Base-by-base conservation (phyloP, 495 filamentous ascomycete genomes). In the Penicillium mononematosum region DNA sequence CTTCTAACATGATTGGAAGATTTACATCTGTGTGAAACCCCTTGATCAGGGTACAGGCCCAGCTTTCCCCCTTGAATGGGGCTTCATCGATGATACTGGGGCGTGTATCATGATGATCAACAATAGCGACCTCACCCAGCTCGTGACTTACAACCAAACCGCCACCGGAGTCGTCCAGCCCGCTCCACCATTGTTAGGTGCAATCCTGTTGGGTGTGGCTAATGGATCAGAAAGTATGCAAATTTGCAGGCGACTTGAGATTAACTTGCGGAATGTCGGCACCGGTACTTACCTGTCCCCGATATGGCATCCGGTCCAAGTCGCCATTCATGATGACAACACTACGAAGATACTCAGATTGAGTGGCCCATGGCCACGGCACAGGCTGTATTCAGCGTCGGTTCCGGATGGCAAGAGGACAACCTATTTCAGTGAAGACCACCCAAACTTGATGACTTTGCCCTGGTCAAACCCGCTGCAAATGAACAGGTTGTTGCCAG, bases 221-320 rank as follows among this genome's bases (percentile, higher is more conserved):
- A 7, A n/a, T n/a, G 34, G 34, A n/a, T 0, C 0, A 16, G 0
- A 0, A 0, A 2, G 1, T 6, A 2, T n/a, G 5, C 0, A 16
- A 2, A 38, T 2, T 0, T 38, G 34, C 14, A 2, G 5, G 1
- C 34, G 14, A 38, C 14, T 38, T 6, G 5, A n/a, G 5, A 16
- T n/a, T 38, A 38, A 38, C 34, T 5, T 38, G 34, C 14, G 1
- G 12, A 12, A n/a, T 38, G 0, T 1, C 14, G 2, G 1, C 14
- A n/a, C 14, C 6, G 8, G 0, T n/a, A 1, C 5, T 5, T 38
- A 6, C 14, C 0, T 38, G 34, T 38, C 34, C 14, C 12, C 14
- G 14, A 2, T n/a, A 38, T 38, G 34, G 34, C 17, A 19, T 43
- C 41, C 17, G 17, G 0, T 43, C 8, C 41, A 16, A 22, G 41